Percentiles rank a stretch among this genome's conserved stretches.
These are phyloP conservation scores for Colletotrichum paranaense DNA, from an alignment of 2,329 filamentous ascomycete genomes.

Conservation along the genomic window DNA sequence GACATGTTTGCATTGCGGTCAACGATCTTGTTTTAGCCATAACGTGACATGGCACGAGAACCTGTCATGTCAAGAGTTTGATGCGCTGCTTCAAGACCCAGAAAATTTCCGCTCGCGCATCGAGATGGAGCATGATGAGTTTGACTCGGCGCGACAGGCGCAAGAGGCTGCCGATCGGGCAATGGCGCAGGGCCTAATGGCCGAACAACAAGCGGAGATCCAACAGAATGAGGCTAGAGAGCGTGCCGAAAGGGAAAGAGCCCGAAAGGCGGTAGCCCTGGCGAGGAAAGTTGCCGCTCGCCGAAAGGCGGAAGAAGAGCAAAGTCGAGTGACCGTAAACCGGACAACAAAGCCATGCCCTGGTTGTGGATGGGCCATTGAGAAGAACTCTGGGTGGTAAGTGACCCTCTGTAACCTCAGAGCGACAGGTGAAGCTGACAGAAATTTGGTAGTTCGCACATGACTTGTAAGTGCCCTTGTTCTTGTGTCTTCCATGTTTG, in stretches of 20 bases:
- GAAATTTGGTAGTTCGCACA: slow-evolving; percentile 46
- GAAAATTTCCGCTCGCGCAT: slow-evolving; percentile 50
- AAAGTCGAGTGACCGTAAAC: slow-evolving; percentile 43
- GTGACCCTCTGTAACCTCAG: slow-evolving; percentile 25
- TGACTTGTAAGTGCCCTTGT: slow-evolving; percentile 51
- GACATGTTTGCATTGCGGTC: slow-evolving; percentile 51
- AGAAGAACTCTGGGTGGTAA: slow-evolving; percentile 56
- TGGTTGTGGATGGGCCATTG: slow-evolving; percentile 49
- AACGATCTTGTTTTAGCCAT: slow-evolving; percentile 56
- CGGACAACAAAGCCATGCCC: slow-evolving; percentile 52
- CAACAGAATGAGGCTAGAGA: slow-evolving; percentile 39
- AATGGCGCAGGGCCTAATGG: slow-evolving; percentile 46
- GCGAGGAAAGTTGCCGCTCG: slow-evolving; percentile 34
- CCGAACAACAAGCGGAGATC: slow-evolving; percentile 44
- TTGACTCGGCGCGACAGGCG: slow-evolving; percentile 56
- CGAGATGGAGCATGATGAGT: slow-evolving; percentile 54
- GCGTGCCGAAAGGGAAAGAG: slow-evolving; percentile 40
- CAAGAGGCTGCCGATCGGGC: slow-evolving; percentile 58
- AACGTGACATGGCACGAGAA: slow-evolving; percentile 54
- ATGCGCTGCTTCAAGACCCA: slow-evolving; percentile 50
- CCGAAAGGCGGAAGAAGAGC: slow-evolving; percentile 48
- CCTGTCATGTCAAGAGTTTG: slow-evolving; percentile 56
- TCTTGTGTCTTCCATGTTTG: not conserved
- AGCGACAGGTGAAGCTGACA: slow-evolving; percentile 37
- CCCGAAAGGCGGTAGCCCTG: slow-evolving; percentile 41